Evolutionary conservation across 202 grass and related monocot species (phyloP).

Genomic region (Setaria italica): DNA sequence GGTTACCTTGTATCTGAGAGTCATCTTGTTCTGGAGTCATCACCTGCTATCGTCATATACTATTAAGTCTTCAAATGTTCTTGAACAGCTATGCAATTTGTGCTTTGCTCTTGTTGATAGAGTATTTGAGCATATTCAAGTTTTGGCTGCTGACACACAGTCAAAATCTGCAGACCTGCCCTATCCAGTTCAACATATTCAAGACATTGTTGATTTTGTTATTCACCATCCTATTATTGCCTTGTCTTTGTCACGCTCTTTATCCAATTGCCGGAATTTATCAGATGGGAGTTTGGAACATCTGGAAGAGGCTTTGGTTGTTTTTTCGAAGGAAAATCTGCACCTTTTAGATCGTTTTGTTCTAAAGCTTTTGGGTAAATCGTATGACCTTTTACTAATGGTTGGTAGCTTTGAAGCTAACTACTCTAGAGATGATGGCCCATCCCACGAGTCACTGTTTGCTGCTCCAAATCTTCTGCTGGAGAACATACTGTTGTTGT

Average conservation of each 20-base stretch:
- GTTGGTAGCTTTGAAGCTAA: conserved; percentile 35
- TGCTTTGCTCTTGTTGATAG: conserved; percentile 75
- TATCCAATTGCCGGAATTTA: conserved; percentile 50
- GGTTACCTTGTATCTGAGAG: conserved; percentile 64
- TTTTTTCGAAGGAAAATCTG: conserved; percentile 66
- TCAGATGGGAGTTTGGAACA: conserved; percentile 52
- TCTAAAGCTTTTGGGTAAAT: conserved; percentile 71
- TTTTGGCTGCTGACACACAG: conserved; percentile 46
- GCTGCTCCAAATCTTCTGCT: conserved; percentile 59
- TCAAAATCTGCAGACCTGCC: conserved; percentile 30
- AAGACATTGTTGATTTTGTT: conserved; percentile 69
- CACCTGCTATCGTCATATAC: conserved; percentile 61
- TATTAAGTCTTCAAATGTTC: conserved; percentile 56
- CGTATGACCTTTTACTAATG: conserved; percentile 59
- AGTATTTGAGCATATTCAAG: conserved; percentile 62
- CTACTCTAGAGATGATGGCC: conserved; percentile 33
- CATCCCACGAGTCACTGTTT: conserved; percentile 58
- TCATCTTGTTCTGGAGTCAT: conserved; percentile 80
- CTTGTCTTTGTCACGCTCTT: conserved; percentile 58
- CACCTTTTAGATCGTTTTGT: conserved; percentile 63
- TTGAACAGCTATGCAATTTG: conserved; percentile 62
- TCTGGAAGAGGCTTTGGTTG: conserved; percentile 54
- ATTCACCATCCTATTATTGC: conserved; percentile 76
- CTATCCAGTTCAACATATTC: conserved; percentile 40
- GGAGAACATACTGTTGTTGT: conserved; percentile 58